These are phyloP conservation scores for Vanilla planifolia DNA, from an alignment of 106 monocot genomes.

Conservation along the genomic window DNA sequence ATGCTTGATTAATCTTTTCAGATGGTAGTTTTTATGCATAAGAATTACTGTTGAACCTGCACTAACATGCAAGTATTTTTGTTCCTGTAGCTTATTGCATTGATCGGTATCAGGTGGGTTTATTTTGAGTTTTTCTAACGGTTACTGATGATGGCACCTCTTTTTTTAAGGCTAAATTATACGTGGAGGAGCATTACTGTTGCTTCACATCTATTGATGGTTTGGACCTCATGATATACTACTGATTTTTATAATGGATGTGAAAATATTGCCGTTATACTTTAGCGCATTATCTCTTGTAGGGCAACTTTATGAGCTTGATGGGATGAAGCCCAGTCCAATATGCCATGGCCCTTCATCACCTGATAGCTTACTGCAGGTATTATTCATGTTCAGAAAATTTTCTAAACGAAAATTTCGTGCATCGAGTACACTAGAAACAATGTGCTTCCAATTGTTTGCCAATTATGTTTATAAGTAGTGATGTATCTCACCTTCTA, in stretches of 20 bases:
- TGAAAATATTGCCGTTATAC: background rate
- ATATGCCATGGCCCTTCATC: slow-evolving; percentile 53
- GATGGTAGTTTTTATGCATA: background rate
- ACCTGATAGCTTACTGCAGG: slow-evolving; percentile 42
- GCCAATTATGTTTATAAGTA: background rate
- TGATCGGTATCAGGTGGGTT: slow-evolving; percentile 1
- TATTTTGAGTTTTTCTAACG: background rate
- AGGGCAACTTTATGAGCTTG: slow-evolving; percentile 75
- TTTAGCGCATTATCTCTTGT: slow-evolving; percentile 7
- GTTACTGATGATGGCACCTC: background rate
- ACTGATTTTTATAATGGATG: background rate
- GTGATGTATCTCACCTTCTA: background rate
- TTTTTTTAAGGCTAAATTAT: slow-evolving; percentile 39
- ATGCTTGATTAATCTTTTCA: background rate
- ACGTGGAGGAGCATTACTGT: slow-evolving; percentile 77
- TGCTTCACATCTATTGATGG: slow-evolving; percentile 88
- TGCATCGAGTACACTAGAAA: too few relatives aligned
- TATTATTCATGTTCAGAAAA: background rate
- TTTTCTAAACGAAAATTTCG: too few relatives aligned
- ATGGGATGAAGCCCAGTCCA: slow-evolving; percentile 54
- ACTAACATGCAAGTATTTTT: too few relatives aligned
- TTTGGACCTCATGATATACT: slow-evolving; percentile 18
- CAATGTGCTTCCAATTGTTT: background rate
- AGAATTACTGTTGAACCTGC: background rate
- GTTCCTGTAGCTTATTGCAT: too few relatives aligned